Percentiles rank a stretch among this genome's conserved stretches.
phyloP scores from a whole-genome alignment of 495 filamentous ascomycete species.

The Aspergillus funiculosus region DNA sequence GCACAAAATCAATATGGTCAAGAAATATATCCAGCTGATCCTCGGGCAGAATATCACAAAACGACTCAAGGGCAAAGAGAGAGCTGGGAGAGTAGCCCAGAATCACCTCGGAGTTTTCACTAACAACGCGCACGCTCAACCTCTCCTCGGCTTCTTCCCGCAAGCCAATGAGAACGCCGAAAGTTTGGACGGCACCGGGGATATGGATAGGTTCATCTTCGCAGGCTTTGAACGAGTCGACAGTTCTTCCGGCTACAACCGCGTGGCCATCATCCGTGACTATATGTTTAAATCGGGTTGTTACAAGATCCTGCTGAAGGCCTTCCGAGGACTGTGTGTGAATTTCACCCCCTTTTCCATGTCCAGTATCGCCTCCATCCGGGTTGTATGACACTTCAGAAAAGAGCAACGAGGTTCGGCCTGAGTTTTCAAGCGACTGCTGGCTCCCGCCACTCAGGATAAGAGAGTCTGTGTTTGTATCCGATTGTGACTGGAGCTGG shows the following conservation, averaged over 20 bases:
- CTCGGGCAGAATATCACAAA: conserved; percentile 73
- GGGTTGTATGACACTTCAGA: conserved; percentile 9
- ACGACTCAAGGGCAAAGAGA: conserved; percentile 68
- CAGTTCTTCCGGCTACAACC: conserved; percentile 73
- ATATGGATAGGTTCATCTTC: conserved; percentile 94
- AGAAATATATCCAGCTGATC: conserved; percentile 78
- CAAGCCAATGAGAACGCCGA: conserved; percentile 75
- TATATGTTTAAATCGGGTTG: conserved; percentile 73
- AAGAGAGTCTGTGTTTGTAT: neutral
- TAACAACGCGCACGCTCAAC: conserved; percentile 69
- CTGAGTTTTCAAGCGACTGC: neutral
- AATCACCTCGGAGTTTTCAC: conserved; percentile 75
- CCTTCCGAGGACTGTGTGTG: no score
- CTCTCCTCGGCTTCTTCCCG: conserved; percentile 62
- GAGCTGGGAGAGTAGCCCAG: conserved; percentile 75
- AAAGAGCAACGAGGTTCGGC: neutral
- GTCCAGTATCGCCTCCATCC: no score
- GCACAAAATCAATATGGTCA: conserved; percentile 84
- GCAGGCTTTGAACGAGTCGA: conserved; percentile 64
- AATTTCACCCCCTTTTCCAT: no score
- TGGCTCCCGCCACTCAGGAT: neutral
- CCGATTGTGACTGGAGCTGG: conserved; percentile 17
- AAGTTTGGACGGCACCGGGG: conserved; percentile 83
- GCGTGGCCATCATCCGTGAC: conserved; percentile 76
- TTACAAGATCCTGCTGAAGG: conserved; percentile 40